Percentiles rank a stretch among this genome's conserved stretches.
Conservation (phyloP, 2,329 filamentous ascomycete genomes). For the Verticillium albo-atrum region DNA sequence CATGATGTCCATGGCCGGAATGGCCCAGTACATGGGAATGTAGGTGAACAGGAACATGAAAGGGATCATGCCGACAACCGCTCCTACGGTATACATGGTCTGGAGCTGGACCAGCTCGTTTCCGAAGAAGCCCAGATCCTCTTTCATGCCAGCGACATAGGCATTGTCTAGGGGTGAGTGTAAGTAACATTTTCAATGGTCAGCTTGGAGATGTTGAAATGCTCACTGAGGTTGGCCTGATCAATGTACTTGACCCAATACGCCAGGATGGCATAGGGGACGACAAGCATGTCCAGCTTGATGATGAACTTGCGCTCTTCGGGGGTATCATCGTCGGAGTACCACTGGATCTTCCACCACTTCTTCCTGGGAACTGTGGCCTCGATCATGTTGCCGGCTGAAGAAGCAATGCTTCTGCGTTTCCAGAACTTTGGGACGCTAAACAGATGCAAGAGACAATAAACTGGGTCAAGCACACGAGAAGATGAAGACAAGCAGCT, state of each 20-base stretch:
- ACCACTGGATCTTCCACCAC: constrained; percentile 42
- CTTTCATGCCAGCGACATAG: constrained; percentile 50
- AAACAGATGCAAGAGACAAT: background rate
- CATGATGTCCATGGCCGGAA: constrained; percentile 46
- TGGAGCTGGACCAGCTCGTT: constrained; percentile 53
- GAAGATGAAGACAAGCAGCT: background rate
- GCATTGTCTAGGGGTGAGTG: constrained; percentile 40
- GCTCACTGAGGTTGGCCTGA: constrained; percentile 18
- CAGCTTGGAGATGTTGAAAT: background rate
- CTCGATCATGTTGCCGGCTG: background rate
- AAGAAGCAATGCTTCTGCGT: background rate
- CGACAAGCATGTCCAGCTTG: constrained; percentile 51
- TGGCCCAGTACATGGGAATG: constrained; percentile 41
- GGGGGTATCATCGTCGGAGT: constrained; percentile 39
- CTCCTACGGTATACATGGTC: constrained; percentile 45
- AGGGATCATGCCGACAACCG: constrained; percentile 42
- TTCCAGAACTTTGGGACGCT: background rate
- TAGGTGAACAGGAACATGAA: constrained; percentile 45
- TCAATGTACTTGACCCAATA: constrained; percentile 22
- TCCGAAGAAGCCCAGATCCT: constrained; percentile 44
- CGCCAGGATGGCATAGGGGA: constrained; percentile 17
- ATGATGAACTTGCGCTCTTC: constrained; percentile 16
- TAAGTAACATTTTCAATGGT: background rate
- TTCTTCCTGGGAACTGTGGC: constrained; percentile 10
- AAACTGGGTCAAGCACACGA: background rate